Evolutionary conservation across 768 basidiomycete species (phyloP).

Genomic region (Pleurotus ostreatus): DNA sequence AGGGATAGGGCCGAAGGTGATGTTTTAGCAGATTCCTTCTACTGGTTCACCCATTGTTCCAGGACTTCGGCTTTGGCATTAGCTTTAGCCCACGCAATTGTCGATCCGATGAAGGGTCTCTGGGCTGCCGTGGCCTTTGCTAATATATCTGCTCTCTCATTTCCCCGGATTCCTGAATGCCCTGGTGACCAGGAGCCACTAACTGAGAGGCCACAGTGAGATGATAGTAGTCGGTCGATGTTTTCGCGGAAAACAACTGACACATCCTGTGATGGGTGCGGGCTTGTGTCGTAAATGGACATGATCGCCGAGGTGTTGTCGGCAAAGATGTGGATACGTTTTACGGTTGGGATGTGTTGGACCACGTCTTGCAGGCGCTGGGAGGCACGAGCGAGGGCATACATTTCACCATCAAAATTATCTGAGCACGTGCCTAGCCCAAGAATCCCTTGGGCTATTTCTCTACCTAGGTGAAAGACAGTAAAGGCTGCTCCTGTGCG

Average conservation of each 20-base stretch:
- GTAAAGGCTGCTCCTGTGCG: no score
- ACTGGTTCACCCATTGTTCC: conserved; percentile 14
- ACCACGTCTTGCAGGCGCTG: conserved; percentile 8
- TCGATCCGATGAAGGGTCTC: conserved; percentile 6
- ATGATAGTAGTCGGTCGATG: no score
- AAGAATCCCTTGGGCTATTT: no score
- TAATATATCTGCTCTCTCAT: conserved; percentile 19
- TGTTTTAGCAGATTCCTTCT: conserved; percentile 1
- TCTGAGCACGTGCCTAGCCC: no score
- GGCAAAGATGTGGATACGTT: conserved; percentile 18
- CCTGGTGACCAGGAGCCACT: conserved; percentile 19
- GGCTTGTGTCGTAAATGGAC: conserved; percentile 16
- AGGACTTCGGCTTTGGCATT: not conserved
- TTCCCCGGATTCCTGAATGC: conserved; percentile 17
- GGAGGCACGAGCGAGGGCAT: conserved; percentile 13
- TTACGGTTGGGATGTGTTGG: conserved; percentile 8
- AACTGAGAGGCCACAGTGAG: no score
- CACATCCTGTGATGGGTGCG: conserved; percentile 13
- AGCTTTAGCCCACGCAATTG: conserved; percentile 14
- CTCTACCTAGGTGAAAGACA: no score
- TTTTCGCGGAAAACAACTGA: conserved; percentile 6
- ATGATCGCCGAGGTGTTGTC: conserved; percentile 19
- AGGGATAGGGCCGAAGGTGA: no score
- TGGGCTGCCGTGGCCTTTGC: conserved; percentile 19
- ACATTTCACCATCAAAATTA: no score